Conservation (phyloP, 192 early-diverging fungal genomes). For the Coemansia aciculifera region DNA sequence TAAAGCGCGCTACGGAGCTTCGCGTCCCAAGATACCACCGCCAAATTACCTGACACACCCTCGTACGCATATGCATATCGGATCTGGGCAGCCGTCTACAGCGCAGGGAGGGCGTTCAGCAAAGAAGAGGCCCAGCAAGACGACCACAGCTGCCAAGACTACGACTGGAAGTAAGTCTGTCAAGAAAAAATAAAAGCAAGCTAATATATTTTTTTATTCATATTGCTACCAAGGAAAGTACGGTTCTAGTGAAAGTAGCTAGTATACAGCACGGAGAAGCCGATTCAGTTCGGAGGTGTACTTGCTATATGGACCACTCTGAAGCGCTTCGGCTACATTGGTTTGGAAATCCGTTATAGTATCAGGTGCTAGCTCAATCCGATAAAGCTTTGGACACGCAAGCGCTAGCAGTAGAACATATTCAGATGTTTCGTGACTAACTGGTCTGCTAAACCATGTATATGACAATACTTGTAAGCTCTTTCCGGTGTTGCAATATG, state of each 20-base stretch:
- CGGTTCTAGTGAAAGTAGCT: neutral
- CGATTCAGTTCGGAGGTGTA: neutral
- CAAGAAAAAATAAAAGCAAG: conserved; percentile 21
- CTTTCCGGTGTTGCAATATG: neutral
- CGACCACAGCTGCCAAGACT: conserved; percentile 22
- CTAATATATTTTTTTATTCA: neutral
- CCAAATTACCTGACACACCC: conserved; percentile 54
- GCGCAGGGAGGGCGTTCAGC: conserved; percentile 14
- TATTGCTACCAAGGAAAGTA: neutral
- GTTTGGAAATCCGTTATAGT: neutral
- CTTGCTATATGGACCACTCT: neutral
- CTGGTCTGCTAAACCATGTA: neutral
- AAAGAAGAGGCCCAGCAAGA: conserved; percentile 44
- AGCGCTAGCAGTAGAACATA: neutral
- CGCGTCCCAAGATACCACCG: conserved; percentile 40
- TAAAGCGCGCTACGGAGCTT: conserved; percentile 38
- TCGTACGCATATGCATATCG: conserved; percentile 51
- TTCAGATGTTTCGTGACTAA: neutral
- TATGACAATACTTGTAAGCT: neutral
- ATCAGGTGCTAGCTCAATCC: neutral
- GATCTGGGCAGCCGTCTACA: conserved; percentile 29
- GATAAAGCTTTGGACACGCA: neutral
- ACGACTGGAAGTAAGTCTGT: conserved; percentile 19
- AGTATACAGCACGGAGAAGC: neutral
- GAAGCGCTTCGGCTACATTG: neutral